Conservation (phyloP, 768 basidiomycete species). For the Pleurotus tuoliensis region DNA sequence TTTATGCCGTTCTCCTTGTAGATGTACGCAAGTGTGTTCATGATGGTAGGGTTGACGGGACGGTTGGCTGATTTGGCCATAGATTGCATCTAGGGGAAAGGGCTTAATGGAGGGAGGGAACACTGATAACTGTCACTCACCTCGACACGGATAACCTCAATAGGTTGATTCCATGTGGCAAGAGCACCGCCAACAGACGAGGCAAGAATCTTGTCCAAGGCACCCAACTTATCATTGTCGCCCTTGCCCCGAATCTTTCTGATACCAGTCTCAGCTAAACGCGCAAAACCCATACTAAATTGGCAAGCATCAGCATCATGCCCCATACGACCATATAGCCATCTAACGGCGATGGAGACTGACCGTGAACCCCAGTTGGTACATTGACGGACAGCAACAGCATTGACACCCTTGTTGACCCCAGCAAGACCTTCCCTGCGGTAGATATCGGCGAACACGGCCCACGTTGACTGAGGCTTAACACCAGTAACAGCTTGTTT, state of each 20-base stretch:
- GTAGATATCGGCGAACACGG: conserved; percentile 93
- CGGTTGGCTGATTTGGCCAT: conserved; percentile 88
- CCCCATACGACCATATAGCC: neutral
- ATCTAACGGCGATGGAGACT: conserved; percentile 17
- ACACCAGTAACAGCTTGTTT: conserved; percentile 85
- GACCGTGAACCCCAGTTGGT: conserved; percentile 93
- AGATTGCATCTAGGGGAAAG: conserved; percentile 84
- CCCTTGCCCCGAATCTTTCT: conserved; percentile 74
- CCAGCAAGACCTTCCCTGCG: conserved; percentile 89
- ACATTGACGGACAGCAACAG: conserved; percentile 87
- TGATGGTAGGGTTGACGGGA: conserved; percentile 86
- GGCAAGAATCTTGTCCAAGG: conserved; percentile 83
- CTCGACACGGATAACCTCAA: conserved; percentile 96
- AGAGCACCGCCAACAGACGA: conserved; percentile 91
- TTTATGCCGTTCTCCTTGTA: conserved; percentile 96
- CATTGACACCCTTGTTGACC: conserved; percentile 99
- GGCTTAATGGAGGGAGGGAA: conserved; percentile 1
- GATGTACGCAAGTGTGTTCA: conserved; percentile 90
- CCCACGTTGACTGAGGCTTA: conserved; percentile 89
- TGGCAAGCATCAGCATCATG: neutral
- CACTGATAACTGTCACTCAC: conserved; percentile 33
- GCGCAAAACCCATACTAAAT: conserved; percentile 90
- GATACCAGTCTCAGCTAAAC: conserved; percentile 81
- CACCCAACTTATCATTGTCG: conserved; percentile 69
- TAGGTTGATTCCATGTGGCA: conserved; percentile 99